Conservation (phyloP, 2,329 filamentous ascomycete species). For the Verticillium isaacii region DNA sequence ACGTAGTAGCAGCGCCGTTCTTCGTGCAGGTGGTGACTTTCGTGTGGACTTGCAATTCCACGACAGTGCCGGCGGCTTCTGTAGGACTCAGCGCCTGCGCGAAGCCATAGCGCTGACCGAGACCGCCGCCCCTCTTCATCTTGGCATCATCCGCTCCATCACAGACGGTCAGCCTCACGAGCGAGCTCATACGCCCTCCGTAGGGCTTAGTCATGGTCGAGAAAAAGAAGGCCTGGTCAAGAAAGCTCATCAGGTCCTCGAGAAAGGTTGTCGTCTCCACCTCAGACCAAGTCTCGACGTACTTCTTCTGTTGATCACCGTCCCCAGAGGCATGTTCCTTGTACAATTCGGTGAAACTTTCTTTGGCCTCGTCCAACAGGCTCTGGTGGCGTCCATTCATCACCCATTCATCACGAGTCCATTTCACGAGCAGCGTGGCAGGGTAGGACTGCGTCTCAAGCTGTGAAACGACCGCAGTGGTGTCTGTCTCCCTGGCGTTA, state of each 20-base stretch:
- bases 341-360: neutral
- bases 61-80: neutral
- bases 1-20: neutral
- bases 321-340: neutral
- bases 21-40: neutral
- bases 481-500: neutral
- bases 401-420: neutral
- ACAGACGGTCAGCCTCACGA: neutral
- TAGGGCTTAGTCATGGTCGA: constrained; percentile 1
- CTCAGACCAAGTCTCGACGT: neutral
- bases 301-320: neutral
- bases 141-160: neutral
- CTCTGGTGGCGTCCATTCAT: neutral
- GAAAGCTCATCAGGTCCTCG: neutral
- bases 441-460: neutral
- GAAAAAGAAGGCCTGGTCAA: constrained; percentile 8
- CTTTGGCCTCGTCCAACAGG: neutral
- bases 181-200: neutral
- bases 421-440: neutral
- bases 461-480: neutral
- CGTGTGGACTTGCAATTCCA: neutral
- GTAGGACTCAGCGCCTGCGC: neutral
- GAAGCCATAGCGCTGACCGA: neutral
- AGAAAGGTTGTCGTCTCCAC: neutral
- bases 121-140: too few relatives aligned